Conservation (phyloP, 164 flowering plant genomes). For the Sextonia rubra region DNA sequence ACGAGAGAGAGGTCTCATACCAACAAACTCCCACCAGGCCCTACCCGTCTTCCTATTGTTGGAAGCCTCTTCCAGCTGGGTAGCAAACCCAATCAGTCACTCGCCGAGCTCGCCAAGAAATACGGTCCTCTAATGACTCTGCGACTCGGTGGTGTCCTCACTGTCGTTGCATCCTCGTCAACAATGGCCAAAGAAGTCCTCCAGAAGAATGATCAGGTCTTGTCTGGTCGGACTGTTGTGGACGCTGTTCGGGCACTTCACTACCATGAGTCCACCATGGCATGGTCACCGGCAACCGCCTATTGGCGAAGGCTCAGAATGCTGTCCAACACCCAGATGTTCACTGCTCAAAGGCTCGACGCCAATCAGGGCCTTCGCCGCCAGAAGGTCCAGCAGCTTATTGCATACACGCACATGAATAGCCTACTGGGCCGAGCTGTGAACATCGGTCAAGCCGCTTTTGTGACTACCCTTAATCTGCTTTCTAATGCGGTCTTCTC, state of each 20-base stretch:
- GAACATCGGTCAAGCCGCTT: background rate
- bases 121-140: constrained; percentile 24
- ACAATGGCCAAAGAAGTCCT: constrained; percentile 1
- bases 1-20: background rate
- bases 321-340: constrained; percentile 1
- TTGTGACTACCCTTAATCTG: background rate
- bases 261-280: background rate
- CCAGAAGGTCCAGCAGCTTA: background rate
- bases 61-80: constrained; percentile 18
- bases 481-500: constrained; percentile 1
- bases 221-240: background rate
- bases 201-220: background rate
- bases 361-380: background rate
- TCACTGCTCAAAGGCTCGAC: background rate
- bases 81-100: constrained; percentile 5
- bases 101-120: constrained; percentile 2
- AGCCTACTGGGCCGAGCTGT: background rate
- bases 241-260: background rate
- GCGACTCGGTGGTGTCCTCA: background rate
- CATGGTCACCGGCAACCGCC: background rate
- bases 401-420: background rate
- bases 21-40: constrained; percentile 3
- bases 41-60: background rate
- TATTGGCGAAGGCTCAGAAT: constrained; percentile 21
- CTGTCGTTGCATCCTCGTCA: background rate